Evolutionary conservation across 2,329 filamentous ascomycete species (phyloP).

Genomic region (Madurella mycetomatis): DNA sequence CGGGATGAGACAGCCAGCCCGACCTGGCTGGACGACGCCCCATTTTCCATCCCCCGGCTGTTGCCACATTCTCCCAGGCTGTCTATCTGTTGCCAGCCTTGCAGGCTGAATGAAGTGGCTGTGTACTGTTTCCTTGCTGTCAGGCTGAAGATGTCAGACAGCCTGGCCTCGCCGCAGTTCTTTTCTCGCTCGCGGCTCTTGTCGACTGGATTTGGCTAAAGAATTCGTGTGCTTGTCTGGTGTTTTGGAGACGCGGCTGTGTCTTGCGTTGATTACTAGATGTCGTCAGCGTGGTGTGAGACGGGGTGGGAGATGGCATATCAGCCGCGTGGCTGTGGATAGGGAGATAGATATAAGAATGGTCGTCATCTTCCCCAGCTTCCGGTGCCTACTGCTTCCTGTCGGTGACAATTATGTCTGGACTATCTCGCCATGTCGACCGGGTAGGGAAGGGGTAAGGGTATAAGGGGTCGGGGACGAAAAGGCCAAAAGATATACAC

Average conservation of each 20-base stretch:
- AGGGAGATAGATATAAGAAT: too few species aligned
- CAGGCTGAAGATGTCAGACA: background rate
- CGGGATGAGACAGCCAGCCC: background rate
- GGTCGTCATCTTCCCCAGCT: too few species aligned
- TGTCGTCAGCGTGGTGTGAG: background rate
- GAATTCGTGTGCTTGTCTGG: background rate
- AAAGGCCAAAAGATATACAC: too few species aligned
- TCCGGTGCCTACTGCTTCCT: too few species aligned
- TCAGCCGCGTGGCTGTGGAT: too few species aligned
- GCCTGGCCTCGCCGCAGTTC: background rate
- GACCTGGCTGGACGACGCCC: background rate
- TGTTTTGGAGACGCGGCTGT: background rate
- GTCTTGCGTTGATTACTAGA: slow-evolving; percentile 6
- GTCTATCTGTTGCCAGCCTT: slow-evolving; percentile 2
- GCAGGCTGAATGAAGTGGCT: slow-evolving; percentile 9
- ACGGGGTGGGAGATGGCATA: too few species aligned
- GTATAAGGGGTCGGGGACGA: too few species aligned
- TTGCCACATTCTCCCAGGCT: background rate
- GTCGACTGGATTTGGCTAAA: background rate
- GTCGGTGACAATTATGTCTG: too few species aligned
- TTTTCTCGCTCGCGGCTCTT: background rate
- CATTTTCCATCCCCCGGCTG: background rate
- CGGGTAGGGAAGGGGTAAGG: too few species aligned
- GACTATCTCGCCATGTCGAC: too few species aligned
- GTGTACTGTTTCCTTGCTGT: background rate